Base-by-base conservation (phyloP, 163 green algal species). In the Chlamydomonas reinhardtii region DNA sequence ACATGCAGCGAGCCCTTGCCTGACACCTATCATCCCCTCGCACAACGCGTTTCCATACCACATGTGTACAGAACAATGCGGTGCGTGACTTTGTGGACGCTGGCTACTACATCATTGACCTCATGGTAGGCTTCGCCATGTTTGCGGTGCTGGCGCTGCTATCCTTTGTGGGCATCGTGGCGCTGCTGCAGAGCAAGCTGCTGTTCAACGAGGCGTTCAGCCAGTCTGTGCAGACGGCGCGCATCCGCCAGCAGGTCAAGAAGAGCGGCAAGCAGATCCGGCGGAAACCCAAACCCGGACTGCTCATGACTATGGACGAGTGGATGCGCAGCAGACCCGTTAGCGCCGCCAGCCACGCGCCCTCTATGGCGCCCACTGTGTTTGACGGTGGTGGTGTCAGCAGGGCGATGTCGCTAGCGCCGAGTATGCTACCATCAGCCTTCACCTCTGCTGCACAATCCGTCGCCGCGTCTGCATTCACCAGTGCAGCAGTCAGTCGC, bases 41-140 rank as follows among this genome's bases (percentile, higher is more conserved):
- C 48, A 37, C 48, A 31, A 14, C 29, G 35, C 73, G 5, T 8
- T 48, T 5, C 39, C 39, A 48, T 48, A 5, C 5, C 39, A 48
- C 39, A 48, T 8, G 8, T 48, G 39, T n/a, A 12, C 84, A 91
- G 74, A 87, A 90, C 86, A 91, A 90, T 70, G 71, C 69, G 16
- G 68, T 93, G 8, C 89, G 86, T 29, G 79, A 83, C 2, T 89
- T 92, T 4, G 76, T 84, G 16, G 86, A 92, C 82, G 62, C 31
- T 19, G 82, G 81, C 71, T 92, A 87, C 86, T 93, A 89, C 73
- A 5, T 48, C 39, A 48, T 48, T 8, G 39, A 48, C 39, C 39
- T 48, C 39, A 48, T 48, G 39, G 39, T 48, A 8, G 39, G 39
- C 39, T 48, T 48, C 39, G 39, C 39, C 39, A 48, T 48, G 39